phyloP scores from a whole-genome alignment of 1,284 basidiomycete genomes.

The Cryptococcus sp. region DNA sequence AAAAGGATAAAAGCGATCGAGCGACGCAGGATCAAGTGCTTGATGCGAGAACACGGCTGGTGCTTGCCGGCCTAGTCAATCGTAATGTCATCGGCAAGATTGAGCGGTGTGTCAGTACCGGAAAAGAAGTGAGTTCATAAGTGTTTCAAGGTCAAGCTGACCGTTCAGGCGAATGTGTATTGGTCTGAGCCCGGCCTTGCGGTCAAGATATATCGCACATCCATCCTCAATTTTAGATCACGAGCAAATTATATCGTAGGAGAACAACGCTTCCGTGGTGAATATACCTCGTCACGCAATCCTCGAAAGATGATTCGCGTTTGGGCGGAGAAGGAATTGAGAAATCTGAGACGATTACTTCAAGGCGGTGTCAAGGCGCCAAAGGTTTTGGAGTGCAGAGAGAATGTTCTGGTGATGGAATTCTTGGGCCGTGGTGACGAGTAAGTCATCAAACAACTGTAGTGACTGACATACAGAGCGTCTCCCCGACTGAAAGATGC shows the following conservation, averaged over 20 bases:
- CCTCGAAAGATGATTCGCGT: slow-evolving; percentile 98
- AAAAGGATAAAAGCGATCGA: slow-evolving; percentile 92
- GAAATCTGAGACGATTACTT: slow-evolving; percentile 84
- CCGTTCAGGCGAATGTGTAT: slow-evolving; percentile 82
- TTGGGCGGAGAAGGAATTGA: slow-evolving; percentile 99
- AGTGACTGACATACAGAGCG: slow-evolving; percentile 60
- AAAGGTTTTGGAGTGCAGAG: slow-evolving; percentile 85
- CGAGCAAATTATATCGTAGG: slow-evolving; percentile 88
- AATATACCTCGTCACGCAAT: slow-evolving; percentile 82
- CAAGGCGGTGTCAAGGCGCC: slow-evolving; percentile 83
- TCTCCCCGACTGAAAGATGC: slow-evolving; percentile 91
- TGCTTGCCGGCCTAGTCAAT: slow-evolving; percentile 91
- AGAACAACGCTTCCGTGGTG: slow-evolving; percentile 89
- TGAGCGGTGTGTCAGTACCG: slow-evolving; percentile 91
- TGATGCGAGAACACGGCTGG: slow-evolving; percentile 84
- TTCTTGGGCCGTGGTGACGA: slow-evolving; percentile 76
- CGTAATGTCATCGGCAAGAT: slow-evolving; percentile 80
- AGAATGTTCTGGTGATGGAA: slow-evolving; percentile 96
- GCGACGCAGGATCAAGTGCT: slow-evolving; percentile 94
- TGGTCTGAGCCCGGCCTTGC: slow-evolving; percentile 78
- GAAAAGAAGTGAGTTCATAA: slow-evolving; percentile 74
- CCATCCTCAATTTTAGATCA: slow-evolving; percentile 95
- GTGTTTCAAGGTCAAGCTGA: slow-evolving; percentile 6
- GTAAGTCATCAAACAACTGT: slow-evolving; percentile 24
- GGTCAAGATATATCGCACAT: slow-evolving; percentile 98